Percentiles rank a stretch among this genome's conserved stretches.
phyloP scores from a whole-genome alignment of 805 yeast species.

The Yamadazyma tumulicola region DNA sequence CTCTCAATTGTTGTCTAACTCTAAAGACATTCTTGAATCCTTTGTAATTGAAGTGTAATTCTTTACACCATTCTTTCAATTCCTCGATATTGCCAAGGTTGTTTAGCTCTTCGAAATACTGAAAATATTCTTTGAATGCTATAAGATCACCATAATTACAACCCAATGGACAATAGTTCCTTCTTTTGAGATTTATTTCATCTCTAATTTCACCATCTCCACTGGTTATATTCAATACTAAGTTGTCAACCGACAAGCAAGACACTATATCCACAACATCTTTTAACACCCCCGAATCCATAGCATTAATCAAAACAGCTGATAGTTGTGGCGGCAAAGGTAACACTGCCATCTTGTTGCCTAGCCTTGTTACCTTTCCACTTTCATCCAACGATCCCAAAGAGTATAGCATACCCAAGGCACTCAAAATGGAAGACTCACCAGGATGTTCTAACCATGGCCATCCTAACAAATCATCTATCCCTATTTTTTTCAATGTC shows the following conservation, averaged over 20 bases:
- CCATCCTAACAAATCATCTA: conserved; percentile 82
- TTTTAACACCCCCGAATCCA: conserved; percentile 51
- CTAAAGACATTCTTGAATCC: conserved; percentile 76
- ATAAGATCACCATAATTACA: conserved; percentile 75
- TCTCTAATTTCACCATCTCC: conserved; percentile 71
- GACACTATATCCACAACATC: conserved; percentile 86
- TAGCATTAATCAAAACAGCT: conserved; percentile 75
- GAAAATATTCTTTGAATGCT: conserved; percentile 74
- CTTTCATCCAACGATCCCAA: conserved; percentile 73
- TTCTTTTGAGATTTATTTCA: conserved; percentile 73
- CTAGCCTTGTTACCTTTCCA: conserved; percentile 76
- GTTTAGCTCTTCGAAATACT: conserved; percentile 40
- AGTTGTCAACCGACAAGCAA: conserved; percentile 88
- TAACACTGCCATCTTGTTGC: conserved; percentile 80
- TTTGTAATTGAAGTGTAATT: conserved; percentile 67
- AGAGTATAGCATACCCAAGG: conserved; percentile 73
- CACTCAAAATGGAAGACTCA: conserved; percentile 66
- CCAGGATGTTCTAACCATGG: conserved; percentile 93
- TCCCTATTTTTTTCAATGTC: conserved; percentile 78
- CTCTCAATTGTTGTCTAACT: conserved; percentile 70
- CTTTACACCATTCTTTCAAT: conserved; percentile 78
- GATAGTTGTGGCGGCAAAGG: conserved; percentile 93
- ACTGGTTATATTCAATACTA: conserved; percentile 64
- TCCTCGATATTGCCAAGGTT: conserved; percentile 42
- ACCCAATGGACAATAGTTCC: conserved; percentile 70